phyloP scores from a whole-genome alignment of 1,284 basidiomycete species.

The Papiliotrema terrestris region DNA sequence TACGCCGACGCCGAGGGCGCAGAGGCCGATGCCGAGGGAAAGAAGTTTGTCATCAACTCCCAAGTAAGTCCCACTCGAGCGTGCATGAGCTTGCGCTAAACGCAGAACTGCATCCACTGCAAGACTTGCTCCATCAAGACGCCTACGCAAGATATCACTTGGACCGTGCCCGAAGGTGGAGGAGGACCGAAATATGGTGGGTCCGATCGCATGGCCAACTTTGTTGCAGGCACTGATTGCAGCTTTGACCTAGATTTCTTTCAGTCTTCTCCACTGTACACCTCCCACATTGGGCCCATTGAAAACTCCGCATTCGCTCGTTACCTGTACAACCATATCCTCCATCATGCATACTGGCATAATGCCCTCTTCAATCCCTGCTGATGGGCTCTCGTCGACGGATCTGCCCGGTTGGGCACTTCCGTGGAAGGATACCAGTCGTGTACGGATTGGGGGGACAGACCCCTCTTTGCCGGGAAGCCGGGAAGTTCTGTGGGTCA shows the following conservation, averaged over 20 bases:
- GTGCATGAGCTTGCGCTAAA: neutral
- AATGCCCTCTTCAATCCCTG: too few relatives aligned
- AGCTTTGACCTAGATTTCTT: neutral
- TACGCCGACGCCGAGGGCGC: conserved; percentile 68
- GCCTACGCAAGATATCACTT: conserved; percentile 88
- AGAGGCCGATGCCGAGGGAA: conserved; percentile 61
- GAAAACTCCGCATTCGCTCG: too few relatives aligned
- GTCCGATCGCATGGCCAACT: conserved; percentile 29
- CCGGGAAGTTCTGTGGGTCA: too few relatives aligned
- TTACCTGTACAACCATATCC: too few relatives aligned
- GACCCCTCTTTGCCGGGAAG: too few relatives aligned
- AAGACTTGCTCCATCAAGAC: conserved; percentile 90
- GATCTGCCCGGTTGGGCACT: too few relatives aligned
- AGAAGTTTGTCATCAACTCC: conserved; percentile 93
- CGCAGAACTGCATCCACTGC: conserved; percentile 56
- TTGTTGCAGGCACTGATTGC: neutral
- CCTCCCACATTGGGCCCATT: too few relatives aligned
- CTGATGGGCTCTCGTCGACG: too few relatives aligned
- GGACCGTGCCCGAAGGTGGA: conserved; percentile 90
- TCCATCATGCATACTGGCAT: too few relatives aligned
- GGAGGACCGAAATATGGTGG: conserved; percentile 90
- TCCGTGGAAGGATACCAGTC: too few relatives aligned
- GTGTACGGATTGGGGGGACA: too few relatives aligned
- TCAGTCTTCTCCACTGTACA: too few relatives aligned
- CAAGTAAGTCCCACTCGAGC: conserved; percentile 57